phyloP scores from a whole-genome alignment of 495 filamentous ascomycete genomes.

The Podospora comata region DNA sequence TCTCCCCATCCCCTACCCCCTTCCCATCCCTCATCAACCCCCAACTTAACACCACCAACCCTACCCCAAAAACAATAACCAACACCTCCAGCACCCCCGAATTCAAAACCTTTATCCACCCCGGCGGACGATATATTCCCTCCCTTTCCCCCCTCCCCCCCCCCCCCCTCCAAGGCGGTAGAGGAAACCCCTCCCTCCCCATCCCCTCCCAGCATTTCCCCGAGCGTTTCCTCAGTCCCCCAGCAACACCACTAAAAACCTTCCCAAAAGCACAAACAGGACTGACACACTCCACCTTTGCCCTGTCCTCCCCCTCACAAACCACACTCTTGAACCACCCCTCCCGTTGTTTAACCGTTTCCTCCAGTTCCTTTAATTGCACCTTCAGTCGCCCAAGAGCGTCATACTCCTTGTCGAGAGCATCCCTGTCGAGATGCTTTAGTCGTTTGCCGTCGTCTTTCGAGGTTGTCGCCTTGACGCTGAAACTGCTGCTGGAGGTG shows the following conservation, averaged over 20 bases:
- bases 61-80: neutral
- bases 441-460: neutral
- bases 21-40: neutral
- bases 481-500: neutral
- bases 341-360: neutral
- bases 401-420: neutral
- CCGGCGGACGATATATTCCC: neutral
- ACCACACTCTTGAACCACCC: neutral
- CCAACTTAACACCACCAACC: neutral
- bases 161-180: conserved; percentile 1
- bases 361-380: neutral
- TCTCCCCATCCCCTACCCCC: neutral
- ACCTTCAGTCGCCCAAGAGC: neutral
- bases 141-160: neutral
- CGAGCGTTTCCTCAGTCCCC: neutral
- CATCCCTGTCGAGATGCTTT: neutral
- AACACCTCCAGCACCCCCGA: conserved; percentile 1
- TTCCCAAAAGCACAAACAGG: neutral
- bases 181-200: neutral
- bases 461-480: neutral
- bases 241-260: neutral
- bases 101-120: neutral
- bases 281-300: neutral
- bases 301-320: neutral
- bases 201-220: neutral